Base-by-base conservation (phyloP, 768 basidiomycete species). In the Termitomyces sp. region DNA sequence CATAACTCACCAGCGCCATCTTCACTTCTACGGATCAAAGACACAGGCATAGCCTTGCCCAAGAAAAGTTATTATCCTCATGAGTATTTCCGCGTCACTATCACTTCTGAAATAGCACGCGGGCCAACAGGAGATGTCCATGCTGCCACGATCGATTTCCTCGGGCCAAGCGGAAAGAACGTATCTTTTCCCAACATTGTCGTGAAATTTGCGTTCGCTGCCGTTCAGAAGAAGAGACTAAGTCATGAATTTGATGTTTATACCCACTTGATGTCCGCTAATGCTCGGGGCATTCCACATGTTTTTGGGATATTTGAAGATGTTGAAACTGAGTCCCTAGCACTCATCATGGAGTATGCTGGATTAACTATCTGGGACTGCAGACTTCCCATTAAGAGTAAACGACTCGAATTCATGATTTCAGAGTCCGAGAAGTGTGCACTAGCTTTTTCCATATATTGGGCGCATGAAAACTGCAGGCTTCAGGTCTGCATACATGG, bases 61-160 rank as follows among this genome's bases (percentile, higher is more conserved):
- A 45, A 38, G 41, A 15, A 48, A n/a, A 28, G 7, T 5, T 56
- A 37, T 14, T 10, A 43, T 9, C 53, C 54, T 17, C 45, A 48
- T 19, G 58, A 62, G 35, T 63, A 57, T 33, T 56, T 65, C 38
- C 33, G 38, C 7, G 21, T 63, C 26, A 64, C 60, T 19, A 33
- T 65, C 14, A 58, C 45, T 7, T 60, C 64, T 12, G 52, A 59
- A 33, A 51, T 62, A 14, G 59, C 50, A 3, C 9, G 40, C 1
- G 64, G 63, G 6, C 54, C 64, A 12, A 66, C 61, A 17, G 63
- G 62, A 3, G 53, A 60, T 23, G 51, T 53, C 14, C 64, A 66
- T 48, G 35, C 37, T 5, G 64, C 56, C 11, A 61, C 43, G 2
- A 38, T 64, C 19, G 50, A 60, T 17, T 40, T 62, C 15, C 17